phyloP scores from a whole-genome alignment of 805 yeast species.

The Lipomyces spencermartinsiae region DNA sequence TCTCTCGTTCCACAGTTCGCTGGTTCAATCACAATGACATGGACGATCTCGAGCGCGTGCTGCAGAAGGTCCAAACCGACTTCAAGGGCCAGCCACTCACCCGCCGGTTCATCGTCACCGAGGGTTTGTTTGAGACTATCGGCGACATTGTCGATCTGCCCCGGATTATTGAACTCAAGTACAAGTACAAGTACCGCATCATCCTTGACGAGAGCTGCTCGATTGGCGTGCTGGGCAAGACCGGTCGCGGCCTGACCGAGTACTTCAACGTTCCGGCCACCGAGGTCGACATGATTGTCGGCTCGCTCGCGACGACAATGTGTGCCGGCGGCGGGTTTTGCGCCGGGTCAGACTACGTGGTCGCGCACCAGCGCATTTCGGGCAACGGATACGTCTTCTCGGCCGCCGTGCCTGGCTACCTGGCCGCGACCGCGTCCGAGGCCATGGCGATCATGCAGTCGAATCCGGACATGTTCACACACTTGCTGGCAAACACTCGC shows the following conservation, averaged over 20 bases:
- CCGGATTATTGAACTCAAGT: constrained; percentile 65
- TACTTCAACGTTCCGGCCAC: constrained; percentile 67
- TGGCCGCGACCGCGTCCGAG: constrained; percentile 69
- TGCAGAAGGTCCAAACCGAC: constrained; percentile 51
- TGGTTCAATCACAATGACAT: constrained; percentile 84
- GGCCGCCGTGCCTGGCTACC: constrained; percentile 92
- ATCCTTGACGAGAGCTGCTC: constrained; percentile 88
- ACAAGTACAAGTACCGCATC: constrained; percentile 81
- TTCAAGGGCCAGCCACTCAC: constrained; percentile 73
- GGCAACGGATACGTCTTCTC: constrained; percentile 91
- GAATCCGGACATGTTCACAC: constrained; percentile 36
- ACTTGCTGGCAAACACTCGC: constrained; percentile 52
- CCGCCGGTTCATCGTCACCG: constrained; percentile 89
- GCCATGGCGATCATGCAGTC: constrained; percentile 59
- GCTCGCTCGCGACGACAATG: constrained; percentile 80
- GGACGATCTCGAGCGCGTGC: constrained; percentile 75
- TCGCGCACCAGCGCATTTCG: constrained; percentile 89
- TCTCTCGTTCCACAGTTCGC: constrained; percentile 81
- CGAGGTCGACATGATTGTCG: constrained; percentile 83
- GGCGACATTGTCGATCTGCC: constrained; percentile 79
- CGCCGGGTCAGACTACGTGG: constrained; percentile 81
- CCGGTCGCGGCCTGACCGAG: constrained; percentile 88
- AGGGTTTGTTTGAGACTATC: constrained; percentile 79
- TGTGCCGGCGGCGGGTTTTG: constrained; percentile 94
- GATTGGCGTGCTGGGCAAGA: constrained; percentile 80